Percentiles rank a stretch among this genome's conserved stretches.
These are phyloP conservation scores for Claviceps purpurea DNA, from an alignment of 2,329 filamentous ascomycete species.

Conservation along the genomic window DNA sequence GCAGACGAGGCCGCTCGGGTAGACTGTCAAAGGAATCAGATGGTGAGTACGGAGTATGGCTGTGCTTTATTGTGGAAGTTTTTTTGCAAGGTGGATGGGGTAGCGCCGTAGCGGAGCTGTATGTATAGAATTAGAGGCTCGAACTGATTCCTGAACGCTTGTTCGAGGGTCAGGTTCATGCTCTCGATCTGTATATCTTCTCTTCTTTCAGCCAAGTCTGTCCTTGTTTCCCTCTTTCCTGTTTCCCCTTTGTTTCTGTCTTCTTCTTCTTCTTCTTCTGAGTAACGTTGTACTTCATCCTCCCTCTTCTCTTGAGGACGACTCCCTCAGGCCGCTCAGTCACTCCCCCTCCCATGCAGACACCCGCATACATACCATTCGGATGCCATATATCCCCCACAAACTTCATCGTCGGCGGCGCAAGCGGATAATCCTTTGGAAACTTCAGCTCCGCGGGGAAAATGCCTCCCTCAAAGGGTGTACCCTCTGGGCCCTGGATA, in stretches of 20 bases:
- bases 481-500: slow-evolving; percentile 89
- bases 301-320: too few relatives aligned
- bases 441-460: slow-evolving; percentile 94
- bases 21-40: slow-evolving; percentile 43
- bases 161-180: too few relatives aligned
- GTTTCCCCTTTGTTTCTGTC: not conserved
- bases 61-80: too few relatives aligned
- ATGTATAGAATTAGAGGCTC: too few relatives aligned
- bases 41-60: not conserved
- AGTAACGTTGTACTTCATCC: too few relatives aligned
- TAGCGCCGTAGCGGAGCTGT: too few relatives aligned
- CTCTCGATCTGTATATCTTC: too few relatives aligned
- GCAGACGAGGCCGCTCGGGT: slow-evolving; percentile 82
- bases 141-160: too few relatives aligned
- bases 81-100: too few relatives aligned
- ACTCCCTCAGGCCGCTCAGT: too few relatives aligned
- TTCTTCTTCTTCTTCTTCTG: not conserved
- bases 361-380: slow-evolving; percentile 49
- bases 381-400: slow-evolving; percentile 91
- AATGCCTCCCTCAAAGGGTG: slow-evolving; percentile 88
- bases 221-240: not conserved
- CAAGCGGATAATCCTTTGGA: slow-evolving; percentile 90
- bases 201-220: too few relatives aligned
- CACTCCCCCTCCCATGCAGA: too few relatives aligned
- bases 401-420: slow-evolving; percentile 93